A percentile compares a stretch with the other conserved stretches of the same genome.
Conservation (phyloP, 192 early-diverging fungal genomes). For the Backusella morwellensis region DNA sequence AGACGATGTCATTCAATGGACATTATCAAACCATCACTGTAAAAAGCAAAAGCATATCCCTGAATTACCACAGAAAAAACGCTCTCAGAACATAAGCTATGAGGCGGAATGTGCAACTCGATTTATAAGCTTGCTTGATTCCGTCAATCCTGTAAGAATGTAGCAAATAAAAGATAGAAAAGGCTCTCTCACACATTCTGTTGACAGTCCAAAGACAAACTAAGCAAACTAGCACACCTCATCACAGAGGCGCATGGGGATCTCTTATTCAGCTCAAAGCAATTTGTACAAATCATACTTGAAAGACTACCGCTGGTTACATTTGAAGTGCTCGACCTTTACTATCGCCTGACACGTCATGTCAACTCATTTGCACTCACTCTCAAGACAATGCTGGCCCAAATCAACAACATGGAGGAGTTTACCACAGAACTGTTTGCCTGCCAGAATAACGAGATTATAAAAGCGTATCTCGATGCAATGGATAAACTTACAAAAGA, state of each 20-base stretch:
- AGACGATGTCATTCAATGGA: not conserved
- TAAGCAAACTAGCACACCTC: not conserved
- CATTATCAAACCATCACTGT: not conserved
- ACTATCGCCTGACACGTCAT: not conserved
- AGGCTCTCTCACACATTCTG: no score
- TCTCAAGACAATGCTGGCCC: not conserved
- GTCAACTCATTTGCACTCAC: not conserved
- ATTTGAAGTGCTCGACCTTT: not conserved
- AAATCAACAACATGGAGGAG: not conserved
- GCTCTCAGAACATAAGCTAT: not conserved
- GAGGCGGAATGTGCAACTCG: not conserved
- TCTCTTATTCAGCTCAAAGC: not conserved
- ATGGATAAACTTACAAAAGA: not conserved
- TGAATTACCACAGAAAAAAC: not conserved
- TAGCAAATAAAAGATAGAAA: no score
- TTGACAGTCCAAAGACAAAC: not conserved
- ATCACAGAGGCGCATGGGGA: not conserved
- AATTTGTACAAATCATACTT: not conserved
- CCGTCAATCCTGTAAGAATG: not conserved
- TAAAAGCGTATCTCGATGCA: not conserved
- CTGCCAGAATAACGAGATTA: not conserved
- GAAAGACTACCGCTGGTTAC: not conserved
- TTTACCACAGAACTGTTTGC: not conserved
- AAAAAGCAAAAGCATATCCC: not conserved
- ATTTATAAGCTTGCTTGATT: not conserved